phyloP scores from a whole-genome alignment of 805 yeast species.

The Candida loeiensis region DNA sequence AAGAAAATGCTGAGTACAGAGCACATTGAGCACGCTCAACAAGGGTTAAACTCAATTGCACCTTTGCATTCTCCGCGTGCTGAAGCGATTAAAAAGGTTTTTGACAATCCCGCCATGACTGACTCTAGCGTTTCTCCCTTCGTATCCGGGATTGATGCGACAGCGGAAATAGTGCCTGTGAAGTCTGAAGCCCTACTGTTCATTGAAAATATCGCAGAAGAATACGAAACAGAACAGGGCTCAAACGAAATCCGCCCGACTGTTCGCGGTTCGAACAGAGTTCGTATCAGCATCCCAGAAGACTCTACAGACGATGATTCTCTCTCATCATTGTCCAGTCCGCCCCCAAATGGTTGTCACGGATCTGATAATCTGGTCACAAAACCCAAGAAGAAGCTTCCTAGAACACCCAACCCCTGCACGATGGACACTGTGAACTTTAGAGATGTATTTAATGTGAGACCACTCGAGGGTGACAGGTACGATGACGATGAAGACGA shows the following conservation, averaged over 20 bases:
- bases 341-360: conserved; percentile 8
- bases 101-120: conserved; percentile 43
- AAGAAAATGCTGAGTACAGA: conserved; percentile 3
- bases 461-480: conserved; percentile 5
- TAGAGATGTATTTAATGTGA: conserved; percentile 24
- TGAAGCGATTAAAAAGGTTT: conserved; percentile 39
- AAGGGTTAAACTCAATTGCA: background rate
- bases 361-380: background rate
- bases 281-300: conserved; percentile 6
- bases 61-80: conserved; percentile 33
- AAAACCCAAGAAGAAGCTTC: conserved; percentile 20
- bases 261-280: background rate
- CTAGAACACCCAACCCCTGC: conserved; percentile 40
- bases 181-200: conserved; percentile 12
- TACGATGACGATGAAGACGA: conserved; percentile 12
- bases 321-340: conserved; percentile 10
- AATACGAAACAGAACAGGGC: conserved; percentile 3
- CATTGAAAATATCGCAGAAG: conserved; percentile 33
- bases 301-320: conserved; percentile 10
- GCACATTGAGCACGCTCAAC: conserved; percentile 7
- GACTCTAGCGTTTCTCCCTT: conserved; percentile 12
- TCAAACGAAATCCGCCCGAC: background rate
- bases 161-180: conserved; percentile 8
- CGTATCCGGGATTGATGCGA: conserved; percentile 11
- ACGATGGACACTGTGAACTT: conserved; percentile 27